Evolutionary conservation across 1,284 basidiomycete species (phyloP), one percentile per base, ranked within the genome.

Genomic region (Chalciporus sp.): DNA sequence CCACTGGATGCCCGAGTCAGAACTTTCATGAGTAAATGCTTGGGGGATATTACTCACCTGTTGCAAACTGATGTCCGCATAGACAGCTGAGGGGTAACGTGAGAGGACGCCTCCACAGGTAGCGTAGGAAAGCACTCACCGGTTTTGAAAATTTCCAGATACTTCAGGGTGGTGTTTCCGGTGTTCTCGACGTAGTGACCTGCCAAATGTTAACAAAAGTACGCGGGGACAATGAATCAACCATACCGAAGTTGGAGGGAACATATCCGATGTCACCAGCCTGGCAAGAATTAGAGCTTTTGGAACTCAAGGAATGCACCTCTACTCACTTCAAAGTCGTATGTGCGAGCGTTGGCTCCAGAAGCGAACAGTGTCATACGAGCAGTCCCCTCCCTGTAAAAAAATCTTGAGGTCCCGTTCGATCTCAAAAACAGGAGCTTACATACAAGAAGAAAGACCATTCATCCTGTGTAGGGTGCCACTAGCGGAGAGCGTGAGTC

Each of bases 171-270:
- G 5, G 79, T 79, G 60, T 86, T 83, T 8, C 86, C 86, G 14
- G 76, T 83, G 62, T 88, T 88, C 71, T 90, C 85, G n/a, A 88
- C 77, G 60, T 85, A 88, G 63, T 88, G 86, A 3, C 83, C 83
- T 77, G 58, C 14, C 33, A n/a, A 11, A 3, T 4, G 7, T 23
- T 7, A 49, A 4, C 8, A 14, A 19, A 19, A 16, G 7, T 39
- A 11, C 14, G 7, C 23, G 8, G 23, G 42, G 28, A 12, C 31
- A 19, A 16, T 19, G 35, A n/a, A 7, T 9, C n/a, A 20, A 26
- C 50, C 70, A 56, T 51, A 77, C 81, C 83, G 67, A 78, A 80
- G 1, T 78, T 74, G 16, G 79, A 75, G 19, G 84, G 83, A 45
- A 86, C 77, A 57, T 84, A 85, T 27, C 79, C 84, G 53, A 88